Evolutionary conservation across 495 filamentous ascomycete species (phyloP), one percentile per base, ranked within the genome.

Genomic region (Penicillium subrubescens): DNA sequence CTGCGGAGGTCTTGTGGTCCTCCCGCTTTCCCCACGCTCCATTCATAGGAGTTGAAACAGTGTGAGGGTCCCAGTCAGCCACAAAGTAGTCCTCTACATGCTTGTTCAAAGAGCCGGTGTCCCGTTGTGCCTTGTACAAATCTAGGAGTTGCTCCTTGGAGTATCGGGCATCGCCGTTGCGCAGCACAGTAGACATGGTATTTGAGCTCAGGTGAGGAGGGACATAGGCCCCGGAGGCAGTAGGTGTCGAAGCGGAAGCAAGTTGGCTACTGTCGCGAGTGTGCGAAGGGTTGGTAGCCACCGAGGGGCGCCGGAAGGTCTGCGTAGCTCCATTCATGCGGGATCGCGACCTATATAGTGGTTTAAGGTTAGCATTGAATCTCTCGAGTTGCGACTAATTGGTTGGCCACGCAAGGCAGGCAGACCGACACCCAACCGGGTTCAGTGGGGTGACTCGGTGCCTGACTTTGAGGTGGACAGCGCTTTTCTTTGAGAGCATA

Each of bases 251-350:
- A 58, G 78, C 75, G 51, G 81, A 82, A 50, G 77, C 78, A 62
- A 76, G 68, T 68, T 83, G 83, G 70, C 74, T 80, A 67, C 74
- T 73, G 53, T 86, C 84, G 62, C 79, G 77, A 57, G 71, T 77
- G 62, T 83, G 79, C 55, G 83, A 83, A 71, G 79, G 77, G 71
- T 85, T 87, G 35, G 86, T 88, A 63, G 89, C 87, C 64, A 88
- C 84, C 64, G 93, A 95, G 27, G 91, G 82, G 64, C 93, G 89
- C 61, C 93, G 92, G 76, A 96, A 93, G 62, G 93, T 96, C 61
- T 93, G 86, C 46, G 92, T 94, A 62, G 86, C 85, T 75, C 92
- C 92, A 73, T 95, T 95, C 58, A 89, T 83, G 75, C 87, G 86
- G 69, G 81, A 75, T 72, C 87, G 88, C 72, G 87, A 77, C 87